Evolutionary conservation across 345 rosid species (phyloP).

Genomic region (Dimocarpus longan): DNA sequence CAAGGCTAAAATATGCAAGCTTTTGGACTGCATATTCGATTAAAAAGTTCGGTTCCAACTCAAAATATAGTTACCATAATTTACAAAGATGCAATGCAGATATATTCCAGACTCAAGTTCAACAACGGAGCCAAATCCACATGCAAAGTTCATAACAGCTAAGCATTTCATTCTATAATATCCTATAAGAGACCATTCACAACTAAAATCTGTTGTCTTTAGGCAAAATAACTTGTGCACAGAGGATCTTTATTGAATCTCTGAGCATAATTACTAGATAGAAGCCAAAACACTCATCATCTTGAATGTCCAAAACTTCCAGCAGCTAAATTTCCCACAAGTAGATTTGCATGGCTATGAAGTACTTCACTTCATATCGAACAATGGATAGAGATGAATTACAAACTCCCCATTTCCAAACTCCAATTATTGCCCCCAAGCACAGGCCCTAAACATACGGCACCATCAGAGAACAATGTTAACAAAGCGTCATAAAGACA

Average conservation of each 20-base stretch:
- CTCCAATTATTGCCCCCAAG: constrained; percentile 55
- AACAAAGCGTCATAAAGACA: constrained; percentile 7
- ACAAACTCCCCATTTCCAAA: constrained; percentile 8
- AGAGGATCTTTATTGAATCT: constrained; percentile 32
- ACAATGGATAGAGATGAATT: constrained; percentile 16
- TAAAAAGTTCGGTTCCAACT: not conserved
- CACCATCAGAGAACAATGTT: constrained; percentile 4
- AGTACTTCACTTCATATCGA: constrained; percentile 24
- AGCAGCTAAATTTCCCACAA: constrained; percentile 9
- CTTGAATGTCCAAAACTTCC: constrained; percentile 27
- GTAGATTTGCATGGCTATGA: constrained; percentile 17
- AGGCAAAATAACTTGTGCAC: constrained; percentile 21
- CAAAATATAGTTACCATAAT: not conserved
- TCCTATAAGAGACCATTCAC: constrained; percentile 26
- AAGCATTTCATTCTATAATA: constrained; percentile 27
- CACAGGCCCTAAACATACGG: constrained; percentile 48
- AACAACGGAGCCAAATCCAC: constrained; percentile 12
- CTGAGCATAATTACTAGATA: constrained; percentile 23
- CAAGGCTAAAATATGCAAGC: not conserved
- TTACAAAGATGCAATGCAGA: constrained; percentile 23
- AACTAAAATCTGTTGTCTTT: constrained; percentile 22
- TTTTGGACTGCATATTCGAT: not conserved
- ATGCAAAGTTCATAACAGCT: constrained; percentile 8
- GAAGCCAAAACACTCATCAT: constrained; percentile 19
- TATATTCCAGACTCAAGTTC: not conserved